Evolutionary conservation across 305 asterid species (phyloP).

Genomic region (Vinca major): DNA sequence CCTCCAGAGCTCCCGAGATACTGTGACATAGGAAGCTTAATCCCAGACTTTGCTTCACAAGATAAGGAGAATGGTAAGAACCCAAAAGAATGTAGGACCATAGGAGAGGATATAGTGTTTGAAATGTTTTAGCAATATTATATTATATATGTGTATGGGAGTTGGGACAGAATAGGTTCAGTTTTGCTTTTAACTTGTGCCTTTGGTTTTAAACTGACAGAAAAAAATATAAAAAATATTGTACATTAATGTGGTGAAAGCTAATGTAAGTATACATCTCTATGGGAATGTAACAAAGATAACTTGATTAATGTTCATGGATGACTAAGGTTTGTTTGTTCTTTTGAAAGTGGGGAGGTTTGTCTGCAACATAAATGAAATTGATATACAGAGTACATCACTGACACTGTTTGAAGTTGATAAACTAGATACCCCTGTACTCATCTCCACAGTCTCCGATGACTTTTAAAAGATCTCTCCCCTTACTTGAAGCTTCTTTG

Average conservation of each 20-base stretch:
- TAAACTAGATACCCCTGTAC: slow-evolving; percentile 46
- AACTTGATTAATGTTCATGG: slow-evolving; percentile 4
- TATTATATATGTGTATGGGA: background rate
- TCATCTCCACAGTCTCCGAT: slow-evolving; percentile 94
- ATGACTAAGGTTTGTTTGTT: background rate
- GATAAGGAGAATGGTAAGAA: slow-evolving; percentile 29
- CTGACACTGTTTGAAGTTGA: background rate
- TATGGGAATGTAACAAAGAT: no score
- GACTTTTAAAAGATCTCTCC: slow-evolving; percentile 59
- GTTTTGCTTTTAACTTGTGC: slow-evolving; percentile 11
- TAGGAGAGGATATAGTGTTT: slow-evolving; percentile 45
- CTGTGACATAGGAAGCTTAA: slow-evolving; percentile 34
- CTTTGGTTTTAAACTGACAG: slow-evolving; percentile 18
- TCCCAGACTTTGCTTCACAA: slow-evolving; percentile 18
- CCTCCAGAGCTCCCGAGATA: slow-evolving; percentile 71
- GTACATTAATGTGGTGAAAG: slow-evolving; percentile 10
- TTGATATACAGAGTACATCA: background rate
- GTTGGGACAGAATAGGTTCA: slow-evolving; percentile 24
- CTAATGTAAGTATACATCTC: slow-evolving; percentile 4
- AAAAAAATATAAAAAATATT: slow-evolving; percentile 10
- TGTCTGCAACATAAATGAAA: no score
- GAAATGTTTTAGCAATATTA: slow-evolving; percentile 60
- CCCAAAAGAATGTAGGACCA: slow-evolving; percentile 28
- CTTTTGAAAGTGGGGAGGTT: no score
- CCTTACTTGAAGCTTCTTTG: slow-evolving; percentile 53